Evolutionary conservation across 805 yeast genomes (phyloP).

Genomic region (Pachysolen tannophilus): DNA sequence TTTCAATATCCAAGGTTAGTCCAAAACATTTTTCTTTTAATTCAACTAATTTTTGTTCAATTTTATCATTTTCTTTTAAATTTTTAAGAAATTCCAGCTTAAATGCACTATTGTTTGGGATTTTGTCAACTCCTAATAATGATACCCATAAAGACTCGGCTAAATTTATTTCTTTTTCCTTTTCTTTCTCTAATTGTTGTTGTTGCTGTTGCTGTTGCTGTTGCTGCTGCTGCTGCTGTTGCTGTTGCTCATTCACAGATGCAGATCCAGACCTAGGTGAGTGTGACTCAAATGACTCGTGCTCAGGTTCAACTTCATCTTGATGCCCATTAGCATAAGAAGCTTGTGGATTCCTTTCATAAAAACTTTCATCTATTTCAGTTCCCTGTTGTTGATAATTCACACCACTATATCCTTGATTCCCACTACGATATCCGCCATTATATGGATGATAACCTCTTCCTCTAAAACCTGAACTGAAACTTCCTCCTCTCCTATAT

Average conservation of each 20-base stretch:
- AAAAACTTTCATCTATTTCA: neutral
- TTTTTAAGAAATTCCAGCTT: neutral
- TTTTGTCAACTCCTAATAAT: constrained; percentile 5
- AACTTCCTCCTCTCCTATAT: neutral
- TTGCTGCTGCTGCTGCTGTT: constrained; percentile 1
- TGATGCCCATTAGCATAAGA: neutral
- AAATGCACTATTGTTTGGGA: neutral
- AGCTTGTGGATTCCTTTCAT: neutral
- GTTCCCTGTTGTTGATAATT: neutral
- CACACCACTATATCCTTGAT: neutral
- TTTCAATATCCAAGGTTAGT: constrained; percentile 19
- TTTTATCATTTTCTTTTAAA: constrained; percentile 12
- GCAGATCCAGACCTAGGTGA: neutral
- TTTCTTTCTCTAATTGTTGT: neutral
- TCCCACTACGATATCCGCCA: neutral
- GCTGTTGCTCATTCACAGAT: neutral
- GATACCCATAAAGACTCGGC: neutral
- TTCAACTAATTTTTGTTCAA: constrained; percentile 18
- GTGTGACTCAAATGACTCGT: neutral
- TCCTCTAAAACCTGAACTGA: neutral
- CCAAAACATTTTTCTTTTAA: constrained; percentile 14
- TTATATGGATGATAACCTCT: neutral
- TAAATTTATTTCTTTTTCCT: neutral
- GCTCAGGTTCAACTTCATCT: neutral
- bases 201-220: constrained; percentile 2